These are phyloP conservation scores for Dryas drummondii DNA, from an alignment of 306 rosid species.

Conservation along the genomic window DNA sequence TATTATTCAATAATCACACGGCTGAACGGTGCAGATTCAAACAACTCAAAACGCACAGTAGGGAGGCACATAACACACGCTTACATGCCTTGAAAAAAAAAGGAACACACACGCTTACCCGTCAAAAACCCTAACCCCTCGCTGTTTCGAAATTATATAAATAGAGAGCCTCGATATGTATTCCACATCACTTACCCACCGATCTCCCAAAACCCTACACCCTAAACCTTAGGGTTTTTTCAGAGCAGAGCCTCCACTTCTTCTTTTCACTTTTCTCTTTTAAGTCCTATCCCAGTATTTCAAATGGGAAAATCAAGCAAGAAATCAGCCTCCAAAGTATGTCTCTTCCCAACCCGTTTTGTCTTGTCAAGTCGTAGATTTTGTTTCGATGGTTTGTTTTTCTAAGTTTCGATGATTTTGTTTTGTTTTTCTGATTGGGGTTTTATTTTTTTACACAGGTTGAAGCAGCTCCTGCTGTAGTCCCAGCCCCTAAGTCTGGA, in stretches of 20 bases:
- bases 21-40: background rate
- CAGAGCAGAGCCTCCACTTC: conserved; percentile 20
- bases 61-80: background rate
- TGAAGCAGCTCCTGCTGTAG: conserved; percentile 60
- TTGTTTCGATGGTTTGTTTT: background rate
- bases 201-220: conserved; percentile 22
- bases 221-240: conserved; percentile 46
- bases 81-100: background rate
- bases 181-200: background rate
- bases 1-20: background rate
- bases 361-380: background rate
- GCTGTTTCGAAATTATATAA: conserved; percentile 2
- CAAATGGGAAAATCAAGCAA: conserved; percentile 77
- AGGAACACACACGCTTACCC: background rate
- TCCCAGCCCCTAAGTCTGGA: conserved; percentile 39
- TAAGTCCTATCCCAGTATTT: background rate
- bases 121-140: conserved; percentile 11
- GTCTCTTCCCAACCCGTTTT: background rate
- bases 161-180: background rate
- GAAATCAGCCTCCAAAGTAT: conserved; percentile 70
- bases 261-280: background rate
- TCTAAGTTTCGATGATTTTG: background rate
- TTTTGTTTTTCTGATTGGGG: background rate
- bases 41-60: background rate
- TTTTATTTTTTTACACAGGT: conserved; percentile 40